These are phyloP conservation scores for Citrus mangshanensis DNA, from an alignment of 345 rosid genomes.

Conservation along the genomic window DNA sequence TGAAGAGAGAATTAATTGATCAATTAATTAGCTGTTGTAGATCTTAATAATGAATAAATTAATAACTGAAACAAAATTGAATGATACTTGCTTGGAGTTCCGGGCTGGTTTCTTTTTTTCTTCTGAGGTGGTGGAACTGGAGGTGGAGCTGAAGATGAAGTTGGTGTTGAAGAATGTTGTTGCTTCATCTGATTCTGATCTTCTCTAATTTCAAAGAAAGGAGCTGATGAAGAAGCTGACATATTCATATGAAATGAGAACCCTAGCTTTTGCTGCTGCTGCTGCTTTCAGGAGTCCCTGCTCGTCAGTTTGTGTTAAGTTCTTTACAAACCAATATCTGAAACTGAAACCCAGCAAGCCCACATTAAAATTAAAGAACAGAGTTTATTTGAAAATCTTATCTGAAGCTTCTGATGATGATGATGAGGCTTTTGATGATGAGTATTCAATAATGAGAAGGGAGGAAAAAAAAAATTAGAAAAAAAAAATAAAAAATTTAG, in stretches of 20 bases:
- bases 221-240: slow-evolving; percentile 62
- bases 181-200: slow-evolving; percentile 51
- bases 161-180: slow-evolving; percentile 45
- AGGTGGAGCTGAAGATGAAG: slow-evolving; percentile 35
- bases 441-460: background rate
- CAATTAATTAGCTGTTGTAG: background rate
- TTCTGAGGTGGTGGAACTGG: slow-evolving; percentile 50
- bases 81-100: slow-evolving; percentile 70
- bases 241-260: slow-evolving; percentile 15
- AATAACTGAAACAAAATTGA: slow-evolving; percentile 13
- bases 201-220: slow-evolving; percentile 62
- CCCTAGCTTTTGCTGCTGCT: background rate
- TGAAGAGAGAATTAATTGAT: background rate
- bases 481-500: slow-evolving; percentile 7
- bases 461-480: slow-evolving; percentile 7
- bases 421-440: background rate
- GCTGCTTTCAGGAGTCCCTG: background rate
- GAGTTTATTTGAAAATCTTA: slow-evolving; percentile 12
- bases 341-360: slow-evolving; percentile 24
- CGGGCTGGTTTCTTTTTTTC: slow-evolving; percentile 76
- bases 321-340: slow-evolving; percentile 9
- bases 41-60: background rate
- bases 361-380: slow-evolving; percentile 22
- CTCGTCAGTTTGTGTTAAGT: background rate
- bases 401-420: background rate